Base-by-base conservation (phyloP, 495 filamentous ascomycete genomes). In the Annulohypoxylon nitens region DNA sequence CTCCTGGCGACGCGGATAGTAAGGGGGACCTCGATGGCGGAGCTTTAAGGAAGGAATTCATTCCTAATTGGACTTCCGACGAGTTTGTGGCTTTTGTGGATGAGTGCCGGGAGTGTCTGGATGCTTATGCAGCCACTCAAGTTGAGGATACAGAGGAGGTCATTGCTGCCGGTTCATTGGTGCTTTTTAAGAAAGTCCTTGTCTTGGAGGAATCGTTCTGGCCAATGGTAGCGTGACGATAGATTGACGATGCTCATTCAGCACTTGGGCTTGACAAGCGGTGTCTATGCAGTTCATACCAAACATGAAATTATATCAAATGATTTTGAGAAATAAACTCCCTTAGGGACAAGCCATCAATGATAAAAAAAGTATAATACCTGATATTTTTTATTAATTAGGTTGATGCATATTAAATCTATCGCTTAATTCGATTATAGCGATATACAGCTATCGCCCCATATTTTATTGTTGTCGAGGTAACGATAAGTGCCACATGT, bases 51-150 rank as follows among this genome's bases (percentile, higher is more conserved):
- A 81, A 82, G 62, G 83, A 86, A 78, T 90, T 91, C 70, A 91
- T 91, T 69, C 87, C 87, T 0, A 92, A 91, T 75, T 91, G 90
- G 90, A 88, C 87, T 62, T 88, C 85, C 67, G 62, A 48, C 10
- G 85, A 89, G 75, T 92, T 92, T 76, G 82, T 81, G 45, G 79
- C 50, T 8, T 91, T 91, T 79, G 90, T 91, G 34, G 83, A 86
- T 81, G 80, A 83, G 75, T 78, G 86, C 63, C 82, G 78, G 8
- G 81, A 66, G 50, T 71, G 78, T 73, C 65, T 82, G 34, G 81
- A 85, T 69, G 83, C 80, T 4, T 80, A 75, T 34, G 74, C 69
- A 9, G 62, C 60, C 37, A 70, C 26, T 3, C 65, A 61, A 48
- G 67, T 48, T 8, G 70, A 54, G 25, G 74, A 73, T 18, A 70